Percentiles rank a stretch among this genome's conserved stretches.
phyloP scores from a whole-genome alignment of 2,329 filamentous ascomycete genomes.

The Tympanopsis confertula region DNA sequence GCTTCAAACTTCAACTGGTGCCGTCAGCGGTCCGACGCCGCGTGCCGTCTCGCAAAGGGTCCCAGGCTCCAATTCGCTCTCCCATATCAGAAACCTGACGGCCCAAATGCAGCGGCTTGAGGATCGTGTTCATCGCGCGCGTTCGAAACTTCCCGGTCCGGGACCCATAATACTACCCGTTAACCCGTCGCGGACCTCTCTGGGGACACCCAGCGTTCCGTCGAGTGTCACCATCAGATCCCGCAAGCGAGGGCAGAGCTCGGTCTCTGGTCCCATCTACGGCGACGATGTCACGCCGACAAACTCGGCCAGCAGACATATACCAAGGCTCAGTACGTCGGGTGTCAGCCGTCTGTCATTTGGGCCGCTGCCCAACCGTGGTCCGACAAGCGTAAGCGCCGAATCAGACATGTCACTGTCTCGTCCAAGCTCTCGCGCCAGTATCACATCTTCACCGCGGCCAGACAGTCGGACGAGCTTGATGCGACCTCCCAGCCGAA shows the following conservation, averaged over 20 bases:
- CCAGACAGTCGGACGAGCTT: background rate
- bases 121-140: constrained; percentile 78
- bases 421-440: constrained; percentile 65
- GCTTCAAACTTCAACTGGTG: background rate
- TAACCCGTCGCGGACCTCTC: no score
- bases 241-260: constrained; percentile 55
- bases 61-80: constrained; percentile 60
- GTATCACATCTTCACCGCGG: constrained; percentile 29
- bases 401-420: constrained; percentile 30
- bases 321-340: constrained; percentile 47
- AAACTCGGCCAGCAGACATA: constrained; percentile 31
- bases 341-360: constrained; percentile 53
- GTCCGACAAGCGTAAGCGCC: background rate
- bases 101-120: constrained; percentile 96
- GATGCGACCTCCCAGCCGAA: constrained; percentile 40
- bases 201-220: constrained; percentile 25
- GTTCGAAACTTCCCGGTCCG: constrained; percentile 82
- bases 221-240: constrained; percentile 54
- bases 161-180: background rate
- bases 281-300: constrained; percentile 39
- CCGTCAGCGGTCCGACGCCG: no score
- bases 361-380: constrained; percentile 44
- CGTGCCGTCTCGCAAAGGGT: constrained; percentile 13
- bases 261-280: constrained; percentile 32
- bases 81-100: constrained; percentile 85